phyloP scores from a whole-genome alignment of 2,329 filamentous ascomycete genomes.

The Penicillium janthinellum region DNA sequence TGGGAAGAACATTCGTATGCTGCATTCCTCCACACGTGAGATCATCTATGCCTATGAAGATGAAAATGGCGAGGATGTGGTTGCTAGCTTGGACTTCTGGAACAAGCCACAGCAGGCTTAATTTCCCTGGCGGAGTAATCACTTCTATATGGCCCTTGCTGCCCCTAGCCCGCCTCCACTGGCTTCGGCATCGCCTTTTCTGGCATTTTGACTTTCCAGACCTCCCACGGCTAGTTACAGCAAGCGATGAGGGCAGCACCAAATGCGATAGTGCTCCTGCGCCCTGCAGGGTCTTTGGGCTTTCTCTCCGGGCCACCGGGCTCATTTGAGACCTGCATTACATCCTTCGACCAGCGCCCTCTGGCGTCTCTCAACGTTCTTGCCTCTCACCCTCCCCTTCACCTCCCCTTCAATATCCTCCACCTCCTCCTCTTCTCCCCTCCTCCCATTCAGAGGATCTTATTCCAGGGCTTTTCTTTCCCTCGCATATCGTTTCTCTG shows the following conservation, averaged over 20 bases:
- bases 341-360: background rate
- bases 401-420: background rate
- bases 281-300: background rate
- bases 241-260: background rate
- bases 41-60: conserved; percentile 98
- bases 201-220: background rate
- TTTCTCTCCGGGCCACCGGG: background rate
- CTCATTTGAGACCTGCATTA: background rate
- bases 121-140: background rate
- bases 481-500: conserved; percentile 21
- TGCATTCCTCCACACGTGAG: conserved; percentile 97
- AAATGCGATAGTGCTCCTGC: background rate
- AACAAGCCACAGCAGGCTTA: conserved; percentile 53
- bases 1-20: conserved; percentile 94
- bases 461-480: conserved; percentile 1
- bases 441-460: conserved; percentile 4
- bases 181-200: background rate
- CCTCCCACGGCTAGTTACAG: background rate
- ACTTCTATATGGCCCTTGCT: background rate
- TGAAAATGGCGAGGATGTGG: conserved; percentile 87
- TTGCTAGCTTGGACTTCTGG: conserved; percentile 97
- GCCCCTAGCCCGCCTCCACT: background rate
- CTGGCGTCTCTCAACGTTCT: background rate
- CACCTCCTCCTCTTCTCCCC: background rate
- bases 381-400: background rate